Evolutionary conservation across 805 yeast species (phyloP).

Genomic region (Wickerhamomyces bovis): DNA sequence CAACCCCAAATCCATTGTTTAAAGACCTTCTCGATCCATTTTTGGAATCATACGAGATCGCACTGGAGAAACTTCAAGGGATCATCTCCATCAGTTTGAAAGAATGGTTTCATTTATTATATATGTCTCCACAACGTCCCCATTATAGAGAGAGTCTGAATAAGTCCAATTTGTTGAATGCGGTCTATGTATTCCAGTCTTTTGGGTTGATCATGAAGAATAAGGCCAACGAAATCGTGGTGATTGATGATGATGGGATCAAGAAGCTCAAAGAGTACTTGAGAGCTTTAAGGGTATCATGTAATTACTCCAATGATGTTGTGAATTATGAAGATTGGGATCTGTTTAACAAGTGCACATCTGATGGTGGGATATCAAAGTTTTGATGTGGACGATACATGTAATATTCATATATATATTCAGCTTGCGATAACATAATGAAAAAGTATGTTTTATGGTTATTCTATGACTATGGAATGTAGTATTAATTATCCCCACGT

Average conservation of each 20-base stretch:
- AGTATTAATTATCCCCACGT: too few relatives aligned
- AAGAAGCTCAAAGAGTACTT: slow-evolving; percentile 3
- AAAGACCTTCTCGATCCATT: slow-evolving; percentile 15
- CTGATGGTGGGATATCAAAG: too few relatives aligned
- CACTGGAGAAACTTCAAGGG: slow-evolving; percentile 10
- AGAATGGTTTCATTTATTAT: slow-evolving; percentile 18
- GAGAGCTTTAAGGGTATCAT: not conserved
- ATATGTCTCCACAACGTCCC: slow-evolving; percentile 9
- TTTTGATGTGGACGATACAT: too few relatives aligned
- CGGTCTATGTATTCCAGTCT: slow-evolving; percentile 17
- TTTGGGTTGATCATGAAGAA: slow-evolving; percentile 10
- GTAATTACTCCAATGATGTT: not conserved
- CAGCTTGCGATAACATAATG: too few relatives aligned
- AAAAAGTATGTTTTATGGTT: too few relatives aligned
- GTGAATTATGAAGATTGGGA: not conserved
- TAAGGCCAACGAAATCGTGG: slow-evolving; percentile 9
- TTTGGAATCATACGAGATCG: slow-evolving; percentile 20
- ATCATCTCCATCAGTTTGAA: slow-evolving; percentile 13
- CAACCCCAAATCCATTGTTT: slow-evolving; percentile 9
- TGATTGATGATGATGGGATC: slow-evolving; percentile 11
- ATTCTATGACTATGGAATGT: too few relatives aligned
- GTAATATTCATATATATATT: too few relatives aligned
- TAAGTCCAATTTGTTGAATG: slow-evolving; percentile 19
- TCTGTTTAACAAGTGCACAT: not conserved
- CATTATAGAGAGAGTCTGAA: slow-evolving; percentile 17